Evolutionary conservation across 1,139 yeast species (phyloP), one percentile per base, ranked within the genome.

Genomic region (Scheffersomyces stambukii): DNA sequence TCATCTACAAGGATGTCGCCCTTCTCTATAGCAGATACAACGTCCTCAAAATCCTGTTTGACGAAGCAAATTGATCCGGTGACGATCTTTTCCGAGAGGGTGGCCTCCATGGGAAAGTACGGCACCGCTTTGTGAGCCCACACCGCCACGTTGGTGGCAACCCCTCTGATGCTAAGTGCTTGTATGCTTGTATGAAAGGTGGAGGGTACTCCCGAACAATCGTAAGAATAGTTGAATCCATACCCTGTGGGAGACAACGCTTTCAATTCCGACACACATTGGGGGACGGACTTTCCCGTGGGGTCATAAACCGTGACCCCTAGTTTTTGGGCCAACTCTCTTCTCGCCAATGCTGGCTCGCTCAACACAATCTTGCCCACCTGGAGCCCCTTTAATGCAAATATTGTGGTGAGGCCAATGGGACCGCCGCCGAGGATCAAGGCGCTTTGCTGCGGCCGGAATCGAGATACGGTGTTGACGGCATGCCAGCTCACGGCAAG

Each of bases 141-240:
- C 21, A 71, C 67, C 24, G 85, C 85, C 23, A 78, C 69, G 44
- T 78, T 78, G 25, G 78, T 75, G 5, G 81, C 81, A 9, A 61
- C 59, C 25, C 85, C 85, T 31, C 71, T 65, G n/a, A 76, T 70
- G 25, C 72, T 64, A 20, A 77, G 51, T 12, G 77, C 68, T 28
- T 63, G 64, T 15, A 78, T 49, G 3, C 77, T 64, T 2, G 78
- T 58, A 19, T 63, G 60, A 40, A 74, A 71, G 3, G 84, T 77
- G 3, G 60, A 60, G 25, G 70, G 75, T 15, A 73, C 52, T 19
- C 85, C 85, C 1, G 81, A 73, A 48, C 81, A 75, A 50, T 78
- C 85, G 48, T 66, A 77, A 0, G 77, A 57, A 26, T 67, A 69
- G 31, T 74, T 68, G 42, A 71, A 77, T 2, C 84, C 85, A 40